Conservation (phyloP, 2,329 filamentous ascomycete genomes). For the Nigrospora osmanthi region DNA sequence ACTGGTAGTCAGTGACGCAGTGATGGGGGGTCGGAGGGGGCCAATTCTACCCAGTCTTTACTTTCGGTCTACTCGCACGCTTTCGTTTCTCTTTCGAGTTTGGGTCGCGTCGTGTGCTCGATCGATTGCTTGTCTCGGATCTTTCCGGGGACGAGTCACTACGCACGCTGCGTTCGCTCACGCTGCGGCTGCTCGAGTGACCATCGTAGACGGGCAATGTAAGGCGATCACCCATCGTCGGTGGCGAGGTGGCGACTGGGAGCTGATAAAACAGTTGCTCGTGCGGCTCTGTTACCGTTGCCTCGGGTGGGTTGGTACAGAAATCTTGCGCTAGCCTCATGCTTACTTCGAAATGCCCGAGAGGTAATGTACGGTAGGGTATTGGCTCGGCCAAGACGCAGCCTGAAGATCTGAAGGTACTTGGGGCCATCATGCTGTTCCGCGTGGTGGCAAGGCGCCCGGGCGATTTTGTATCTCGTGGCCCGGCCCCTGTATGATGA, state of each 20-base stretch:
- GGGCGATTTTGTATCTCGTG: too few relatives aligned
- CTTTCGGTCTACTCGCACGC: constrained; percentile 17
- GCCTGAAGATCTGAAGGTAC: too few relatives aligned
- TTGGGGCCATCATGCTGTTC: too few relatives aligned
- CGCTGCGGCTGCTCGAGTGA: background rate
- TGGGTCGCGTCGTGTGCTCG: constrained; percentile 4
- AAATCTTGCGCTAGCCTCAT: background rate
- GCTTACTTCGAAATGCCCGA: background rate
- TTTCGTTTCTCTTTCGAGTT: constrained; percentile 9
- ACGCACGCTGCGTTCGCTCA: constrained; percentile 1
- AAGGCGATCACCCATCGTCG: too few relatives aligned
- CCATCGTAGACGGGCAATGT: too few relatives aligned
- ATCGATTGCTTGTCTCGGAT: background rate
- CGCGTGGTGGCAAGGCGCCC: too few relatives aligned
- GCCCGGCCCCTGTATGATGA: too few relatives aligned
- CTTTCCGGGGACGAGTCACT: background rate
- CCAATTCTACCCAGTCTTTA: constrained; percentile 13
- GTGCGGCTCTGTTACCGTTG: too few relatives aligned
- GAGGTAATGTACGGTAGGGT: background rate
- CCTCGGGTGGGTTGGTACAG: too few relatives aligned
- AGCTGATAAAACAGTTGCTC: too few relatives aligned
- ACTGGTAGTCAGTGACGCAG: constrained; percentile 1
- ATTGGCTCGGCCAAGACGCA: background rate
- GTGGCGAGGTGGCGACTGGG: too few relatives aligned
- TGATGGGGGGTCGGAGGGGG: constrained; percentile 3